These are phyloP conservation scores for Boechera divaricarpa DNA, from an alignment of 345 rosid genomes.

Conservation along the genomic window DNA sequence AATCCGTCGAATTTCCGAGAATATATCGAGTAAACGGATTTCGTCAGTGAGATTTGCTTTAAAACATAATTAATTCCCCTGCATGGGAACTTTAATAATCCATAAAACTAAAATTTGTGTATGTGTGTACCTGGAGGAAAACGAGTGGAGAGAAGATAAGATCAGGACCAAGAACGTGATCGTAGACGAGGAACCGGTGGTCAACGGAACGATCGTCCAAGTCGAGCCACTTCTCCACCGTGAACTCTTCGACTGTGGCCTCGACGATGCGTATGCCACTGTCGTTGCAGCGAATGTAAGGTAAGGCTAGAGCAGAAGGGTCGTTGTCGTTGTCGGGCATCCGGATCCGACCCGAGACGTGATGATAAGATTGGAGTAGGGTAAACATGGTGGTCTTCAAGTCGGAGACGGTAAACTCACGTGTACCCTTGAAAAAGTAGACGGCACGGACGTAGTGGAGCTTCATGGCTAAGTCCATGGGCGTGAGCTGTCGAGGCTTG, in stretches of 20 bases:
- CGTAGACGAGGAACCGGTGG: constrained; percentile 44
- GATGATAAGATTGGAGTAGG: constrained; percentile 50
- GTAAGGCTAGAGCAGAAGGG: constrained; percentile 31
- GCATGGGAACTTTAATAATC: not conserved
- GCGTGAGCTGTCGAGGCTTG: constrained; percentile 50
- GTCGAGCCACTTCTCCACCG: constrained; percentile 63
- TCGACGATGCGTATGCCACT: constrained; percentile 71
- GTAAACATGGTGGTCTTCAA: constrained; percentile 57
- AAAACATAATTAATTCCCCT: not conserved
- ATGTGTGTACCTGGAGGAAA: constrained; percentile 63
- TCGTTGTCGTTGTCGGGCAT: constrained; percentile 48
- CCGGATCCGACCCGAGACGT: constrained; percentile 64
- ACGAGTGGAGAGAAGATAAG: constrained; percentile 71
- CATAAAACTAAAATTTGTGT: not conserved
- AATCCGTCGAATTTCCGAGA: too few relatives aligned
- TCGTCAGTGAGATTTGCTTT: not conserved
- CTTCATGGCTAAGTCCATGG: constrained; percentile 76
- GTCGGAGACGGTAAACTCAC: constrained; percentile 48
- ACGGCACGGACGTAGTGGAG: constrained; percentile 72
- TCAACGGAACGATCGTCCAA: constrained; percentile 38
- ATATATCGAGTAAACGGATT: too few relatives aligned
- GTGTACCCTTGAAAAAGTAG: constrained; percentile 54
- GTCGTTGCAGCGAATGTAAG: constrained; percentile 78
- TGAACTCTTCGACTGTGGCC: constrained; percentile 51
- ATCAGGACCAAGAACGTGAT: constrained; percentile 78